Evolutionary conservation across 768 basidiomycete genomes (phyloP).

Genomic region (Suillus fuscotomentosus): DNA sequence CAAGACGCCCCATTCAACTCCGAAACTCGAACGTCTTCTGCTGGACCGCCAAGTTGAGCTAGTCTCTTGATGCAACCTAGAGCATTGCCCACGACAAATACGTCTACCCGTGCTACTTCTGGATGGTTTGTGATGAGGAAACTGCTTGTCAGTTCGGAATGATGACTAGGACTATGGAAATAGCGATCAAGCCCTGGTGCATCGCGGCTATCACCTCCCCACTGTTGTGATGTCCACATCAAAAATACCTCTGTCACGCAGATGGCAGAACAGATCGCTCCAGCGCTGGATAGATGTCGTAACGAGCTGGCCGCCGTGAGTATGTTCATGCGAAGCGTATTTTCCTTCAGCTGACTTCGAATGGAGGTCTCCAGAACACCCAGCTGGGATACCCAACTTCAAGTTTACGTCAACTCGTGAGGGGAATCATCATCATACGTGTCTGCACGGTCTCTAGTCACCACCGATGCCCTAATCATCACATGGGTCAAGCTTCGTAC

Average conservation of each 20-base stretch:
- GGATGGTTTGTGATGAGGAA: neutral
- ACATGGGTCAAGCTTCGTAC: slow-evolving; percentile 28
- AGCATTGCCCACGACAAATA: neutral
- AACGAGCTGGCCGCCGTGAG: neutral
- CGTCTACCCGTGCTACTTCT: neutral
- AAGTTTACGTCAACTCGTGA: neutral
- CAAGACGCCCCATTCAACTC: neutral
- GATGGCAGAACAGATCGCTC: neutral
- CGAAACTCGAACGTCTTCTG: neutral
- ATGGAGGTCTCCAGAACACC: neutral
- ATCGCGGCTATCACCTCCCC: neutral
- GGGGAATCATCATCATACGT: neutral
- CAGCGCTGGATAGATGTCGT: neutral
- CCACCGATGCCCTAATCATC: neutral
- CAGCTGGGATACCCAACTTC: neutral
- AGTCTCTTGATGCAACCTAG: neutral
- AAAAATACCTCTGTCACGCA: neutral
- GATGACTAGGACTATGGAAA: neutral
- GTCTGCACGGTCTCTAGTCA: neutral
- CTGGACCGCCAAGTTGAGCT: neutral
- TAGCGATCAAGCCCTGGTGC: neutral
- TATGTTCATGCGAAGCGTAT: neutral
- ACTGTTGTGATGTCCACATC: neutral
- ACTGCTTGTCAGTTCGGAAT: neutral
- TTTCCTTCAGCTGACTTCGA: neutral